A percentile compares a stretch with the other conserved stretches of the same genome.
These are phyloP conservation scores for Phytophthora pistaciae DNA, from an alignment of 352 stramenopile species.

Conservation along the genomic window DNA sequence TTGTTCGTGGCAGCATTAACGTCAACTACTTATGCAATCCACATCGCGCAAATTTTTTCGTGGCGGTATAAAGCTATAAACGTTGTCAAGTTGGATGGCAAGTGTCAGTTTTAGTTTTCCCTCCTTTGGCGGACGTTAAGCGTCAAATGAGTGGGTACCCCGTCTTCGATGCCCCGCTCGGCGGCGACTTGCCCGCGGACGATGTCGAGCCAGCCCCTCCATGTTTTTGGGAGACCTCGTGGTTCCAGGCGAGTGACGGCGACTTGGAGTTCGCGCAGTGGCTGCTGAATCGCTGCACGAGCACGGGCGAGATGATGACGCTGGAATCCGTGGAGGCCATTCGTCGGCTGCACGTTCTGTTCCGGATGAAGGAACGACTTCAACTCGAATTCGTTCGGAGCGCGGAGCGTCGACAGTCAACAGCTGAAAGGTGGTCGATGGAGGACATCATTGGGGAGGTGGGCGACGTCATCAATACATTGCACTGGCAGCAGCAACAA, in stretches of 20 bases:
- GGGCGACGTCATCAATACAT: too few relatives aligned
- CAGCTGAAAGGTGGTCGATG: neutral
- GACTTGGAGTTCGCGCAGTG: neutral
- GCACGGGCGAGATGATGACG: neutral
- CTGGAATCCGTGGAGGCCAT: neutral
- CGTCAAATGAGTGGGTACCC: too few relatives aligned
- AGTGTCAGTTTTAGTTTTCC: too few relatives aligned
- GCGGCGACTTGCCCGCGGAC: too few relatives aligned
- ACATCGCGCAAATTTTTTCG: too few relatives aligned
- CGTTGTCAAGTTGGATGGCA: too few relatives aligned
- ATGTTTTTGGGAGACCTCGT: neutral
- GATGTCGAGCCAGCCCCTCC: too few relatives aligned
- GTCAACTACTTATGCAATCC: neutral
- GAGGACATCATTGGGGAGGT: neutral
- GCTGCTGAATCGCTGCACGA: neutral
- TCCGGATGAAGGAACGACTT: neutral
- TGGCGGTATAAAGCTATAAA: too few relatives aligned
- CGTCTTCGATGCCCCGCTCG: neutral
- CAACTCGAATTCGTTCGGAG: neutral
- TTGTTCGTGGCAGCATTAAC: neutral
- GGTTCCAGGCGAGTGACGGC: neutral
- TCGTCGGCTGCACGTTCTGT: neutral
- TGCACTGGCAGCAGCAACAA: too few relatives aligned
- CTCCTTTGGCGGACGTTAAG: too few relatives aligned
- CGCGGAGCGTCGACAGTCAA: neutral